Evolutionary conservation across 352 stramenopile species (phyloP), one percentile per base, ranked within the genome.

Genomic region (Globisporangium cylindrosporum): DNA sequence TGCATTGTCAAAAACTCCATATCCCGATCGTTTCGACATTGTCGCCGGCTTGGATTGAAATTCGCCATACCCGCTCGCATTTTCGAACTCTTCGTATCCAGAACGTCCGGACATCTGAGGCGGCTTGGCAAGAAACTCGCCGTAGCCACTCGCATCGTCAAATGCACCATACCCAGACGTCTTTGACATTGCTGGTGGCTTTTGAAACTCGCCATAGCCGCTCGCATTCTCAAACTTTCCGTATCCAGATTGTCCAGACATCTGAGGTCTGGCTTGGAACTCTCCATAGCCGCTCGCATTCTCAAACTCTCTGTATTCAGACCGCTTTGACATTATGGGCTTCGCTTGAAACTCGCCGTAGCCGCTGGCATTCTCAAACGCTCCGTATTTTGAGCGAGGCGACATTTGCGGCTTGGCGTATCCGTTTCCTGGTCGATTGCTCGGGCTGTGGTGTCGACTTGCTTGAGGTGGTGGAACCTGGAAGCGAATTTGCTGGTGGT

Each of bases 71-170:
- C 69, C 70, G 22, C 72, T 81, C 0, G 62, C 73, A 10, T 32
- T 41, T 8, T 78, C 68, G 38, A 80, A 80, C 3, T 38, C 74
- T 43, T 72, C 73, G 51, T 80, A 80, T 2, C 75, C 73, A 24
- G 75, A 80, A 9, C 60, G 51, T 9, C 25, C 41, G 4, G 60
- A 66, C 53, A 53, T 66, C 0, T 22, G 46, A 46, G 22, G 29
- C 1, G 32, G 61, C 5, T 48, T 48, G 12, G 49, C 54, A 20
- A 29, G 20, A 25, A 77, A 78, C 20, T 71, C 68, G 2, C 72
- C 72, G n/a, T 82, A 86, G 6, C 67, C 74, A 46, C 76, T 86
- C 3, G 64, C 74, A 4, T 69, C 54, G 6, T 78, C 72, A 27
- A 82, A 82, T 2, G 43, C 68, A 0, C 75, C 75, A 48, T 82